Conservation (phyloP, 2,329 filamentous ascomycete species). For the Hypocreales sp. region DNA sequence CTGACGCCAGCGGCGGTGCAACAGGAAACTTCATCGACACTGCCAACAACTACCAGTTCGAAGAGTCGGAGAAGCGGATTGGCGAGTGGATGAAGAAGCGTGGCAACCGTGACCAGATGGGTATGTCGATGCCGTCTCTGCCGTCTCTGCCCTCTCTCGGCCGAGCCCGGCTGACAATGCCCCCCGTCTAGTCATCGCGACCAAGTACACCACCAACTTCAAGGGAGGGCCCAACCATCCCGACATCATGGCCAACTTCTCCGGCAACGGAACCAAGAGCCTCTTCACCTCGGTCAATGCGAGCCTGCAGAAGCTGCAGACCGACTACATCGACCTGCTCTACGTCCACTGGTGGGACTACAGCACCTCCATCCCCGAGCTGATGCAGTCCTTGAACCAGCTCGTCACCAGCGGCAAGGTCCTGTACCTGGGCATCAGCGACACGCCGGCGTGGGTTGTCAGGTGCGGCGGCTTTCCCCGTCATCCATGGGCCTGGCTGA, state of each 20-base stretch:
- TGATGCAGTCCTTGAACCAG: slow-evolving; percentile 53
- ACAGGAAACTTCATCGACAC: slow-evolving; percentile 64
- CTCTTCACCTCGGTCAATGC: slow-evolving; percentile 37
- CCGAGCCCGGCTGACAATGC: not conserved
- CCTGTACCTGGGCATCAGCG: slow-evolving; percentile 48
- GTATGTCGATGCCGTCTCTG: slow-evolving; percentile 16
- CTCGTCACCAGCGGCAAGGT: slow-evolving; percentile 47
- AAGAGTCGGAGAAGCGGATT: slow-evolving; percentile 48
- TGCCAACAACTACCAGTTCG: slow-evolving; percentile 50
- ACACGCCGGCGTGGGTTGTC: slow-evolving; percentile 56
- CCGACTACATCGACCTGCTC: slow-evolving; percentile 52
- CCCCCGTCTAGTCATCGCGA: slow-evolving; percentile 43
- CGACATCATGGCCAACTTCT: slow-evolving; percentile 33
- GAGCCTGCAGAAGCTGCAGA: slow-evolving; percentile 46
- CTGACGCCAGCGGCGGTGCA: no score
- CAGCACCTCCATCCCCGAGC: slow-evolving; percentile 46
- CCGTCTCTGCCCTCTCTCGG: no score
- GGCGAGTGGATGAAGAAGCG: slow-evolving; percentile 56
- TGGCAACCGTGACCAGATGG: slow-evolving; percentile 49
- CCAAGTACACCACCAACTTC: slow-evolving; percentile 51
- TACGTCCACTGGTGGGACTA: slow-evolving; percentile 56
- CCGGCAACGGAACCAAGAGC: slow-evolving; percentile 47
- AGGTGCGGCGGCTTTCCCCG: no score
- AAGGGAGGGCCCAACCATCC: slow-evolving; percentile 22
- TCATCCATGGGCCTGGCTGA: no score